Evolutionary conservation across 1,139 yeast genomes (phyloP), one percentile per base, ranked within the genome.

Genomic region (Lodderomyces jiufengensis): DNA sequence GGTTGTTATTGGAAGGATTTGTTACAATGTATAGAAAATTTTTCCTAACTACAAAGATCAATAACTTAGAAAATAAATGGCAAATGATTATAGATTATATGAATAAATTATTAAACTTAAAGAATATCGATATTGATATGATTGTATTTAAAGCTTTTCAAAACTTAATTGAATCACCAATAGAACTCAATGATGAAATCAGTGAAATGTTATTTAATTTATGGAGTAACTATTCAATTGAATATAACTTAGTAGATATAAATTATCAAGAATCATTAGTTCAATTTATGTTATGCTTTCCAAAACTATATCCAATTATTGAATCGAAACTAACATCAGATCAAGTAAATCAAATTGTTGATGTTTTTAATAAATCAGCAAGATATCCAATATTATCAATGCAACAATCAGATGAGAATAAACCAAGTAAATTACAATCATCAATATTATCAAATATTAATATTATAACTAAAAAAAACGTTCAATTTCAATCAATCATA

Each of bases 341-440:
- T 2, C 70, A 70, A 48, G 57, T 73, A 25, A 71, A 66, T 39
- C 57, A 54, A 9, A 60, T 78, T 13, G 54, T 81, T 30, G 54
- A 58, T 14, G 59, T 73, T 8, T 69, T 83, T 44, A 78, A 76
- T 47, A 67, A 78, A 21, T 76, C 85, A 40, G 76, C 82, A 2
- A 63, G 84, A 38, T 84, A 80, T 52, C 92, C 94, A 0, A 67
- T 82, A 9, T 59, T 83, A 18, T 79, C 83, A 5, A 70, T 65
- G 12, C 63, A 60, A 37, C 48, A 43, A 24, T 55, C 57, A 2
- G 51, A 47, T 29, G 60, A 63, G 24, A 42, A 42, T 5, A 65
- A 59, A 35, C 80, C 82, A 3, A 75, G 87, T 0, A 59, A 63
- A 12, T 57, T 83, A 24, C 92, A 84, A 49, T 45, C 50, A 2